These are phyloP conservation scores for Huiozyma sinensis DNA, from an alignment of 805 yeast species.

Conservation along the genomic window DNA sequence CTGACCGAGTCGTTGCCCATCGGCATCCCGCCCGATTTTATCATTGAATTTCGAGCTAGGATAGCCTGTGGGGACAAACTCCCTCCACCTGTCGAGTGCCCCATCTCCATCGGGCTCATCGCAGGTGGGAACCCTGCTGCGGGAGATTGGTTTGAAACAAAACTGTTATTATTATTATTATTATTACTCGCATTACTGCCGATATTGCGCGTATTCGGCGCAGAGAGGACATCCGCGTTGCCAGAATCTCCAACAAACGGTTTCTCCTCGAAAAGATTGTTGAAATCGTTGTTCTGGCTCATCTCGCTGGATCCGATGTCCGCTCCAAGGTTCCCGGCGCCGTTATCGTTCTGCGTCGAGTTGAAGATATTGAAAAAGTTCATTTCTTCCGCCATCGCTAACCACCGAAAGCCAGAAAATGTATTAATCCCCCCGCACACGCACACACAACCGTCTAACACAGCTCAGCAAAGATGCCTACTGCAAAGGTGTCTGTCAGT, in stretches of 20 bases:
- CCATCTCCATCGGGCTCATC: background rate
- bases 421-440: no score
- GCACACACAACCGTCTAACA: no score
- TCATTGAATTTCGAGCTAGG: constrained; percentile 19
- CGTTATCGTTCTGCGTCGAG: background rate
- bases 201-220: background rate
- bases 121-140: background rate
- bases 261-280: constrained; percentile 5
- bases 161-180: background rate
- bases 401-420: no score
- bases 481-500: no score
- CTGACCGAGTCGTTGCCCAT: constrained; percentile 1
- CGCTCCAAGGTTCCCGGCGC: background rate
- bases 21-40: constrained; percentile 16
- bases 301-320: background rate
- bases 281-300: constrained; percentile 2
- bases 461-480: no score
- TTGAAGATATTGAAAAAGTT: constrained; percentile 8
- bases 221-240: no score
- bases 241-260: background rate
- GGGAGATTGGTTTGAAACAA: background rate
- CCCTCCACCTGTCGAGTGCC: background rate
- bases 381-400: background rate
- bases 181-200: background rate
- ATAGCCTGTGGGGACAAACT: constrained; percentile 27